Evolutionary conservation across 2,329 filamentous ascomycete species (phyloP).

Genomic region (Huntiella decipiens): DNA sequence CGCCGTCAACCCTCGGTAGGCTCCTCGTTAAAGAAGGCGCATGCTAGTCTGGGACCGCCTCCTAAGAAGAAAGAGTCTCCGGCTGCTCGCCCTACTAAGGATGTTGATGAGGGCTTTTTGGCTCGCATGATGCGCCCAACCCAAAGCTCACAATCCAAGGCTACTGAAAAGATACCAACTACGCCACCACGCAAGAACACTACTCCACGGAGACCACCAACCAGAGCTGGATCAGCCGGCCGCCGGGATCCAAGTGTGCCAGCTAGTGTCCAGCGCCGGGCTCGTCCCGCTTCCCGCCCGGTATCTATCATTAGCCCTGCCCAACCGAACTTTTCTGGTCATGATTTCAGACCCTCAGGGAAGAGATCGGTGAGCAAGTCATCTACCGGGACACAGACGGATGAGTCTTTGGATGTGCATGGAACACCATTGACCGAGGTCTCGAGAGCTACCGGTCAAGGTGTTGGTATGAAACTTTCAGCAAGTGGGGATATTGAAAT

Average conservation of each 20-base stretch:
- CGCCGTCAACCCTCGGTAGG: constrained; percentile 26
- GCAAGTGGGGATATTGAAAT: constrained; percentile 4
- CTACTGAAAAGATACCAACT: constrained; percentile 37
- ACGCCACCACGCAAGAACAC: constrained; percentile 28
- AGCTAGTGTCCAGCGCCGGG: constrained; percentile 1
- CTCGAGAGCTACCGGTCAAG: not conserved
- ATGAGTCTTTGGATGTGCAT: not conserved
- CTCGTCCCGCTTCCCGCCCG: constrained; percentile 9
- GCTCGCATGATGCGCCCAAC: constrained; percentile 72
- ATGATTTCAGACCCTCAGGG: not conserved
- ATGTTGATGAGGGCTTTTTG: constrained; percentile 51
- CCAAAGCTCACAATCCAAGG: constrained; percentile 47
- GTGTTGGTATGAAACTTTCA: not conserved
- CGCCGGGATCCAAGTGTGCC: constrained; percentile 7
- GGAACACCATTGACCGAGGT: not conserved
- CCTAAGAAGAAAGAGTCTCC: constrained; percentile 33
- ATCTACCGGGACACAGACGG: not conserved
- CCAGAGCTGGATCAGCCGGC: constrained; percentile 6
- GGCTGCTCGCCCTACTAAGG: constrained; percentile 29
- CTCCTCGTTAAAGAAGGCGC: constrained; percentile 19
- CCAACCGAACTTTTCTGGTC: not conserved
- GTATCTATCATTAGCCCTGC: constrained; percentile 8
- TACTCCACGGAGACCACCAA: constrained; percentile 8
- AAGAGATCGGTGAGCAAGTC: constrained; percentile 1
- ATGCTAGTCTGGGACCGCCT: constrained; percentile 37